Conservation (phyloP, 1,284 basidiomycete species). For the Hortiboletus rubellus region DNA sequence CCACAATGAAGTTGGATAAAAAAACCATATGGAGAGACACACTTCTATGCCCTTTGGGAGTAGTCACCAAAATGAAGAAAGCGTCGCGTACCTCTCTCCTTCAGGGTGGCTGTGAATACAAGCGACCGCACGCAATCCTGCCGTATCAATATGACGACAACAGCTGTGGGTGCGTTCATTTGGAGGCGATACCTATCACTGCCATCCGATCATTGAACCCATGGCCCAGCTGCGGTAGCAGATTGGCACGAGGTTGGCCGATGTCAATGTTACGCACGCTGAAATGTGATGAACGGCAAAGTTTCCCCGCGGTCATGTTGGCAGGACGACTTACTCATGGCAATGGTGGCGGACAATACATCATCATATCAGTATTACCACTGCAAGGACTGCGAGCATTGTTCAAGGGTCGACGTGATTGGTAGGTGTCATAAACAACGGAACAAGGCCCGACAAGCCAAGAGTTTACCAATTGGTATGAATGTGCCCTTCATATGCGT, state of each 20-base stretch:
- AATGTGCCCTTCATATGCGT: conserved; percentile 3
- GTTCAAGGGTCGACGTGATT: no score
- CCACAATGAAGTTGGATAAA: no score
- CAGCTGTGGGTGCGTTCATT: background rate
- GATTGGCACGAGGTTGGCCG: background rate
- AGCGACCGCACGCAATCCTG: background rate
- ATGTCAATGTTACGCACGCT: background rate
- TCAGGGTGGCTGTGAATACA: background rate
- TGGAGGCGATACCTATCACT: no score
- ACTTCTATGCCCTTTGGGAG: background rate
- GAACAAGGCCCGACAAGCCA: no score
- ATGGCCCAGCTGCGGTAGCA: background rate
- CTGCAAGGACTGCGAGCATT: background rate
- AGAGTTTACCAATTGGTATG: background rate
- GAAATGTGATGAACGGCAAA: conserved; percentile 1
- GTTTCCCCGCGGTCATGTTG: background rate
- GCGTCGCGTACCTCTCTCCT: background rate
- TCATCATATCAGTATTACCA: no score
- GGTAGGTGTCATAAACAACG: background rate
- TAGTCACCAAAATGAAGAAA: background rate
- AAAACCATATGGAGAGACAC: no score
- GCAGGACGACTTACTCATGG: background rate
- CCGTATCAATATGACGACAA: background rate
- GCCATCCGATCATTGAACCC: no score
- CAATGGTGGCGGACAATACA: background rate